Percentiles rank a stretch among this genome's conserved stretches.
Conservation (phyloP, 2,329 filamentous ascomycete species). For the Alternaria alternata region DNA sequence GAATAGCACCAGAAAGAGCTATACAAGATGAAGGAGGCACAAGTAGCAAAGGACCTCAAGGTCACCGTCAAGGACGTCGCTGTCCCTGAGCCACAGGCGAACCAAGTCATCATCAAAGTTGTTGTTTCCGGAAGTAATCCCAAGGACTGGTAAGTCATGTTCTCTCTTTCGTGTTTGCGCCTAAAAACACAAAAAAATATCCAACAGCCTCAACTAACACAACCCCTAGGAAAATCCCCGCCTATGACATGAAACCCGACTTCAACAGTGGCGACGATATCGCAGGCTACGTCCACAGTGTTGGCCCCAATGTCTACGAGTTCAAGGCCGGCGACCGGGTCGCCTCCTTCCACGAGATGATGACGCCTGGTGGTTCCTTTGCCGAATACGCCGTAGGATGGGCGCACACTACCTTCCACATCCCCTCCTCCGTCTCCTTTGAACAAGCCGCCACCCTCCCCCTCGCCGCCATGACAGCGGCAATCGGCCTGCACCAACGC, state of each 20-base stretch:
- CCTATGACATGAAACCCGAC: conserved; percentile 24
- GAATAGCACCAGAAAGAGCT: not conserved
- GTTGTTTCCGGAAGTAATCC: conserved; percentile 53
- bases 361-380: conserved; percentile 60
- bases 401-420: conserved; percentile 65
- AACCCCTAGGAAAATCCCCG: conserved; percentile 35
- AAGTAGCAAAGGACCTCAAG: conserved; percentile 41
- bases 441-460: conserved; percentile 60
- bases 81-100: conserved; percentile 42
- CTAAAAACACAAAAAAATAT: no score
- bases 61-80: conserved; percentile 50
- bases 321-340: conserved; percentile 67
- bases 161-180: conserved; percentile 4
- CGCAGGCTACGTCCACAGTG: conserved; percentile 62
- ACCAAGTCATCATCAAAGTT: conserved; percentile 52
- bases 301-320: conserved; percentile 64
- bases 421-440: conserved; percentile 59
- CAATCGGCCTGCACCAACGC: conserved; percentile 54
- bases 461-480: conserved; percentile 57
- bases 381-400: conserved; percentile 69
- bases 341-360: conserved; percentile 65
- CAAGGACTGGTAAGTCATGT: conserved; percentile 57
- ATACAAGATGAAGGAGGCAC: conserved; percentile 53
- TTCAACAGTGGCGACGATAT: conserved; percentile 64
- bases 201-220: no score